Conservation (phyloP, 1,284 basidiomycete species). For the Naganishia sp. region DNA sequence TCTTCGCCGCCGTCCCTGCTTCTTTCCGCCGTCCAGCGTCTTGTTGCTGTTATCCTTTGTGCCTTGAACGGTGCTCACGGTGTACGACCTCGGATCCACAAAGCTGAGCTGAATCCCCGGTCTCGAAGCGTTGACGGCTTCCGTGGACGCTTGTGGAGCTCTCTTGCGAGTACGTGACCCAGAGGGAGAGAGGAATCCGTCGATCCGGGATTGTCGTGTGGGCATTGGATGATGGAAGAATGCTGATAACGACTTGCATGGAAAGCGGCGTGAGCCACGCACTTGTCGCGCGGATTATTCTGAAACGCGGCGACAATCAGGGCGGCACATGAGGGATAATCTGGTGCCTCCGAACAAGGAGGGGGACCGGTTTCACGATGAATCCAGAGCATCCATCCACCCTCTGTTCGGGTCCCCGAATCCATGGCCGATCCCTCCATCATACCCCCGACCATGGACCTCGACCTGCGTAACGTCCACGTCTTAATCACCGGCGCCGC, state of each 20-base stretch:
- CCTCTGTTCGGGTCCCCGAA: background rate
- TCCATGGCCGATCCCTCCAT: background rate
- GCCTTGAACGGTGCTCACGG: background rate
- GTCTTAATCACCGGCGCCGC: slow-evolving; percentile 66
- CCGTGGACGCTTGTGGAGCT: background rate
- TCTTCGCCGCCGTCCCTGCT: background rate
- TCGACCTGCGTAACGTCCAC: slow-evolving; percentile 70
- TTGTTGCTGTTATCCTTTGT: background rate
- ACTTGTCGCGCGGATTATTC: background rate
- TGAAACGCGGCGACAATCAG: background rate
- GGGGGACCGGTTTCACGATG: background rate
- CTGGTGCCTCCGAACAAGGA: background rate
- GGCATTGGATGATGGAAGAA: background rate
- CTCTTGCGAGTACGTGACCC: background rate
- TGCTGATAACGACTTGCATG: background rate
- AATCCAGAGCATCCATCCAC: background rate
- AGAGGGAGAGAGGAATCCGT: slow-evolving; percentile 5
- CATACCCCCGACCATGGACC: slow-evolving; percentile 41
- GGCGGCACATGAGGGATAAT: background rate
- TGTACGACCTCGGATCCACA: slow-evolving; percentile 9
- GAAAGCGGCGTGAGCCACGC: no score
- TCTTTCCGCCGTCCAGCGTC: background rate
- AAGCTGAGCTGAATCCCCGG: slow-evolving; percentile 21
- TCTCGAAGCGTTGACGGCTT: background rate
- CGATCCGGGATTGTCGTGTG: background rate